These are phyloP conservation scores for Diaporthe helianthi DNA, from an alignment of 2,329 filamentous ascomycete genomes.

Conservation along the genomic window DNA sequence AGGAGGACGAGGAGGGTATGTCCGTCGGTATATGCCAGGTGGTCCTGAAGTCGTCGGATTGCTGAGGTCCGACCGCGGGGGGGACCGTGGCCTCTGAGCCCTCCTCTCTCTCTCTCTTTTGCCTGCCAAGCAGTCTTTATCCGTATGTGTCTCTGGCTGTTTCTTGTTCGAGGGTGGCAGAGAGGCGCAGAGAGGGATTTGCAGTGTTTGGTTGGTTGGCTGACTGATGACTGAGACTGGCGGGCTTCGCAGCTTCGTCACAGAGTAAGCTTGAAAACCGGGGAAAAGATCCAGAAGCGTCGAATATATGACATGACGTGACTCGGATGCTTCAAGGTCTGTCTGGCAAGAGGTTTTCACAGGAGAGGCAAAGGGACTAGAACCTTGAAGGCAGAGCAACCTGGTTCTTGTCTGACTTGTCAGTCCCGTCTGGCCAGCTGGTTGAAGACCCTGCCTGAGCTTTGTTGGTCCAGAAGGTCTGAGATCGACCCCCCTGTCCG, in stretches of 20 bases:
- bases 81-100: conserved; percentile 9
- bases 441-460: neutral
- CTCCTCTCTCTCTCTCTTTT: neutral
- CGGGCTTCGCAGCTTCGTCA: neutral
- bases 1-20: neutral
- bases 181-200: neutral
- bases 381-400: neutral
- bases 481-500: neutral
- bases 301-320: neutral
- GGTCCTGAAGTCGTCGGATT: neutral
- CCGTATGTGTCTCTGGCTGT: no score
- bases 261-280: conserved; percentile 25
- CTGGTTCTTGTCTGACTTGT: neutral
- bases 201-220: no score
- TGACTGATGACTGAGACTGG: neutral
- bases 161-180: neutral
- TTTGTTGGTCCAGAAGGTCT: neutral
- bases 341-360: neutral
- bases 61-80: conserved; percentile 6
- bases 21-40: neutral
- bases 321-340: conserved; percentile 2
- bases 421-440: neutral
- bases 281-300: conserved; percentile 4
- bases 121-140: neutral
- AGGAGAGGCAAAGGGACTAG: neutral